These are phyloP conservation scores for Tetrapisispora nanseiensis DNA, from an alignment of 805 yeast genomes.

Conservation along the genomic window DNA sequence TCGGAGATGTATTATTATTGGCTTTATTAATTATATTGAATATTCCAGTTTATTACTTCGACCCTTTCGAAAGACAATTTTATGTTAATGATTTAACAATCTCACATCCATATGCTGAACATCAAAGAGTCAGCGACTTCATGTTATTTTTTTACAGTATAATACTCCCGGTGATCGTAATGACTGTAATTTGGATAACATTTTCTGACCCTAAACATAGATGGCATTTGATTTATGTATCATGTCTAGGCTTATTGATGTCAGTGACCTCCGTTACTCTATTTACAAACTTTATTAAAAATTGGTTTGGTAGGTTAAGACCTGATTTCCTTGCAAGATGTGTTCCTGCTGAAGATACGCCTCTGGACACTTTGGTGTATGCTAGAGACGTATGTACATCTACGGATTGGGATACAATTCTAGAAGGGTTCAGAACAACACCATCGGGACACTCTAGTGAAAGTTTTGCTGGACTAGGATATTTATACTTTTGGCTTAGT, in stretches of 20 bases:
- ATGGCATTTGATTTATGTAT: slow-evolving; percentile 49
- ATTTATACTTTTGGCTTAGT: slow-evolving; percentile 50
- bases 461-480: slow-evolving; percentile 60
- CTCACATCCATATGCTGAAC: slow-evolving; percentile 70
- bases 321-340: slow-evolving; percentile 91
- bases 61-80: slow-evolving; percentile 76
- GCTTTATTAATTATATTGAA: slow-evolving; percentile 27
- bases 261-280: slow-evolving; percentile 51
- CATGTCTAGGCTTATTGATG: slow-evolving; percentile 56
- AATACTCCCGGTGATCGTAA: slow-evolving; percentile 38
- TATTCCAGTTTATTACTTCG: slow-evolving; percentile 26
- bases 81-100: slow-evolving; percentile 64
- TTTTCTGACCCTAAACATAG: slow-evolving; percentile 41
- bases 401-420: slow-evolving; percentile 32
- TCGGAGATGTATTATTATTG: slow-evolving; percentile 30
- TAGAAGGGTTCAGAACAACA: slow-evolving; percentile 73
- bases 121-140: slow-evolving; percentile 57
- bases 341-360: slow-evolving; percentile 51
- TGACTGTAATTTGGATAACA: slow-evolving; percentile 28
- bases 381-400: slow-evolving; percentile 64
- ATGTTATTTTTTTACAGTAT: slow-evolving; percentile 46
- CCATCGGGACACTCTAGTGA: slow-evolving; percentile 76
- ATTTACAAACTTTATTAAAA: slow-evolving; percentile 65
- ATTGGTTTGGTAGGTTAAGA: slow-evolving; percentile 80
- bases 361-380: slow-evolving; percentile 42